Evolutionary conservation across 208 protist species (phyloP).

Genomic region (Naegleria fowleri): DNA sequence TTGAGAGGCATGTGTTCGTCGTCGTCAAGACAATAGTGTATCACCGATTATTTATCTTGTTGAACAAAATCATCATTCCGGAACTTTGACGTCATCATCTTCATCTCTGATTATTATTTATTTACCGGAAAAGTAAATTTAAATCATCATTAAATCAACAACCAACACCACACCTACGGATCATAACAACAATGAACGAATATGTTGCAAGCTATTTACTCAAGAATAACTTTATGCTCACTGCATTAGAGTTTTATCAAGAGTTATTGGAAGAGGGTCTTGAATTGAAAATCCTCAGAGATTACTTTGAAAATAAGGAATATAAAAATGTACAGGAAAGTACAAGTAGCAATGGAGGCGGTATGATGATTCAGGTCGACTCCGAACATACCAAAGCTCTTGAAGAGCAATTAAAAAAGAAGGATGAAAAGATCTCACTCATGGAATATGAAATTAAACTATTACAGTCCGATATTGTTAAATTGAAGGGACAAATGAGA

Average conservation of each 20-base stretch:
- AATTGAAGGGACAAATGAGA: constrained; percentile 4
- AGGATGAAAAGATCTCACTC: constrained; percentile 20
- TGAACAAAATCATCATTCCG: too few species aligned
- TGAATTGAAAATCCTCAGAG: not conserved
- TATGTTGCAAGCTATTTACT: constrained; percentile 19
- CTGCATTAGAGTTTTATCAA: constrained; percentile 33
- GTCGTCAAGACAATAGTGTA: too few species aligned
- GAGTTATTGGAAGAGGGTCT: constrained; percentile 12
- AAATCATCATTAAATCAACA: too few species aligned
- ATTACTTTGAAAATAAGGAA: constrained; percentile 28
- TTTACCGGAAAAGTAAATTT: too few species aligned
- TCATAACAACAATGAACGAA: not conserved
- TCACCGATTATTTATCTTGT: too few species aligned
- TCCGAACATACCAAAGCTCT: not conserved
- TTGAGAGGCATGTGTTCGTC: too few species aligned
- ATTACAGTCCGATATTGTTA: not conserved
- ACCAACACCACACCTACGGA: too few species aligned
- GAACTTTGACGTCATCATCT: too few species aligned
- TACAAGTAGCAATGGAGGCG: not conserved
- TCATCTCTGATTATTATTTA: too few species aligned
- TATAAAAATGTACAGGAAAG: not conserved
- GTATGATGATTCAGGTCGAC: not conserved
- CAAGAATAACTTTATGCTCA: not conserved
- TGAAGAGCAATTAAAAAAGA: constrained; percentile 22
- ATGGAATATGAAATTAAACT: constrained; percentile 19